Percentiles rank a stretch among this genome's conserved stretches.
Evolutionary conservation across 1,139 yeast genomes (phyloP).

Genomic region (Saccharomyces hybrid): DNA sequence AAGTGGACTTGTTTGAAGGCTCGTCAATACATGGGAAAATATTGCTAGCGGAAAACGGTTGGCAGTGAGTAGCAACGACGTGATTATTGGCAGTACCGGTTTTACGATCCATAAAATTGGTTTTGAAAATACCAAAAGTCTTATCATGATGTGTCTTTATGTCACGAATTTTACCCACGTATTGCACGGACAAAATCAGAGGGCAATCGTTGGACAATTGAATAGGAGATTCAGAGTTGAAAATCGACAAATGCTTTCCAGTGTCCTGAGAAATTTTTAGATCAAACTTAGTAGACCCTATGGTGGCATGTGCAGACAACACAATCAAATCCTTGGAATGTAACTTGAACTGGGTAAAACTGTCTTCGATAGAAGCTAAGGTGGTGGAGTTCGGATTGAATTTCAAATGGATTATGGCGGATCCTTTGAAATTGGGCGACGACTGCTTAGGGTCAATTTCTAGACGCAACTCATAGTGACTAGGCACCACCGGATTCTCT

Average conservation of each 20-base stretch:
- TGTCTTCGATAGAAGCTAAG: slow-evolving; percentile 19
- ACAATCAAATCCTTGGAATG: slow-evolving; percentile 40
- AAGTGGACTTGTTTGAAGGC: slow-evolving; percentile 43
- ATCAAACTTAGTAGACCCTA: slow-evolving; percentile 14
- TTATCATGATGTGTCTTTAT: slow-evolving; percentile 48
- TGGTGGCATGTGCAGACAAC: slow-evolving; percentile 15
- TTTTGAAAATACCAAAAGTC: slow-evolving; percentile 61
- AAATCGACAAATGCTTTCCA: slow-evolving; percentile 33
- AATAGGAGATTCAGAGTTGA: slow-evolving; percentile 9
- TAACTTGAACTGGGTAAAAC: slow-evolving; percentile 27
- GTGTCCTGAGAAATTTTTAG: slow-evolving; percentile 37
- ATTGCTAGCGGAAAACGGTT: slow-evolving; percentile 53
- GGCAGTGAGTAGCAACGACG: slow-evolving; percentile 61
- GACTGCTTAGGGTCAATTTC: slow-evolving; percentile 35
- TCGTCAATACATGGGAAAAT: slow-evolving; percentile 66
- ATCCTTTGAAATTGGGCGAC: slow-evolving; percentile 52
- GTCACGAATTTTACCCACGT: slow-evolving; percentile 49
- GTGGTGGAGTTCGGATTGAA: slow-evolving; percentile 17
- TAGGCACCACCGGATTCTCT: slow-evolving; percentile 32
- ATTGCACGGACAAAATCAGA: slow-evolving; percentile 24
- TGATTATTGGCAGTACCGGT: slow-evolving; percentile 43
- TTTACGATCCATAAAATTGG: slow-evolving; percentile 47
- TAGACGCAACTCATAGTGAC: slow-evolving; percentile 38
- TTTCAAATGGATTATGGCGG: slow-evolving; percentile 33
- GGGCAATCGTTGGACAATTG: neutral